Conservation (phyloP, 2,329 filamentous ascomycete species). For the Talaromyces verruculosus region DNA sequence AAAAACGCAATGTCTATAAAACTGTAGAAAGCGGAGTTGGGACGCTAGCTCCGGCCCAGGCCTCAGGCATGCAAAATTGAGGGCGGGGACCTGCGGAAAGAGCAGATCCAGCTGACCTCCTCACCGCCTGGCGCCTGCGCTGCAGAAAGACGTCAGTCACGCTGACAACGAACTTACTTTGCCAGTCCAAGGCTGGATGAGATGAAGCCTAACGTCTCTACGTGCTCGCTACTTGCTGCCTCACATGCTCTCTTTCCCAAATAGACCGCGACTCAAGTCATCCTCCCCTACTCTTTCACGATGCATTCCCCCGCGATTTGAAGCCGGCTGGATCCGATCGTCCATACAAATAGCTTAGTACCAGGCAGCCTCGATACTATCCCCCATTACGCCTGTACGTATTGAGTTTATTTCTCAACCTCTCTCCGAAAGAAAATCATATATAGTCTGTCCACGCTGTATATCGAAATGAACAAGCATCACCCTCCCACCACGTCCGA, state of each 20-base stretch:
- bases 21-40: background rate
- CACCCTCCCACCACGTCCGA: constrained; percentile 32
- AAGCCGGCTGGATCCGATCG: constrained; percentile 6
- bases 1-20: background rate
- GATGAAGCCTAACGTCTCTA: background rate
- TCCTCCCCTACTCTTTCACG: background rate
- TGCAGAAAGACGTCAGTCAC: constrained; percentile 4
- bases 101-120: background rate
- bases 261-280: constrained; percentile 3
- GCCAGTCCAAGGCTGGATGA: background rate
- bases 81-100: background rate
- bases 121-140: background rate
- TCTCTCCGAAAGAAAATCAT: background rate
- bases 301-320: background rate
- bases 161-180: background rate
- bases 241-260: constrained; percentile 4
- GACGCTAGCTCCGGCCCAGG: background rate
- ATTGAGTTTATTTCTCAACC: background rate
- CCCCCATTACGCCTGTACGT: background rate
- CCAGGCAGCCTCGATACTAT: background rate
- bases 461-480: background rate
- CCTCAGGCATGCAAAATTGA: background rate
- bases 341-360: background rate
- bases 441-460: background rate
- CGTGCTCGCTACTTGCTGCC: background rate